phyloP scores from a whole-genome alignment of 2,329 filamentous ascomycete genomes.

The Colletotrichum sp. region DNA sequence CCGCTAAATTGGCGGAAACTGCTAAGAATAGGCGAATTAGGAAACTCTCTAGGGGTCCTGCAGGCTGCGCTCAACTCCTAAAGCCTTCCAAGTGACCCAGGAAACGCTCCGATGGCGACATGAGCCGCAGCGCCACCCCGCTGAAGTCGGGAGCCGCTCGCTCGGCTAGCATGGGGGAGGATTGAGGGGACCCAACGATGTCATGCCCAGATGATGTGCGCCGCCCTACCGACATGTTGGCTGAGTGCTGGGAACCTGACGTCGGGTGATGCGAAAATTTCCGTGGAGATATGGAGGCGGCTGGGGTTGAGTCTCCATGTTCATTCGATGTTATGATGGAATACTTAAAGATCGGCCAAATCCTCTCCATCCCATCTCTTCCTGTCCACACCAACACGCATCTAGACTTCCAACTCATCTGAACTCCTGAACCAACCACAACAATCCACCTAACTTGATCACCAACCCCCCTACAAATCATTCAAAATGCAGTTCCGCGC shows the following conservation, averaged over 20 bases:
- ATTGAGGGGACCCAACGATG: not conserved
- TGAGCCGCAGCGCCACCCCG: not conserved
- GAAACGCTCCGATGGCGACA: not conserved
- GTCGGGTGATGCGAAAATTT: not conserved
- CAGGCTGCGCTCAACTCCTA: not conserved
- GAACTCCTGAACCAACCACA: not conserved
- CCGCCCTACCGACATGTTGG: not conserved
- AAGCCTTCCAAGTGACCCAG: not conserved
- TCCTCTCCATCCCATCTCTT: not conserved
- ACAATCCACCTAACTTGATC: too few species aligned
- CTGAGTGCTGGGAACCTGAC: not conserved
- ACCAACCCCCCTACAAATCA: not conserved
- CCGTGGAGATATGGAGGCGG: not conserved
- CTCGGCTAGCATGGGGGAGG: not conserved
- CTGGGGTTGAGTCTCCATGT: not conserved
- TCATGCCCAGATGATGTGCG: not conserved
- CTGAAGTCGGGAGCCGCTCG: not conserved
- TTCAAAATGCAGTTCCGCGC: constrained; percentile 26
- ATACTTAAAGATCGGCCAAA: not conserved
- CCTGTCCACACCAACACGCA: not conserved
- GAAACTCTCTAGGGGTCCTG: not conserved
- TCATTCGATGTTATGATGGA: not conserved
- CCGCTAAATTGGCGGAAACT: not conserved
- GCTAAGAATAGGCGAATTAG: not conserved
- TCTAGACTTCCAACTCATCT: not conserved